Percentiles rank a stretch among this genome's conserved stretches.
Evolutionary conservation across 495 filamentous ascomycete species (phyloP).

Genomic region (Neurospora pannonica): DNA sequence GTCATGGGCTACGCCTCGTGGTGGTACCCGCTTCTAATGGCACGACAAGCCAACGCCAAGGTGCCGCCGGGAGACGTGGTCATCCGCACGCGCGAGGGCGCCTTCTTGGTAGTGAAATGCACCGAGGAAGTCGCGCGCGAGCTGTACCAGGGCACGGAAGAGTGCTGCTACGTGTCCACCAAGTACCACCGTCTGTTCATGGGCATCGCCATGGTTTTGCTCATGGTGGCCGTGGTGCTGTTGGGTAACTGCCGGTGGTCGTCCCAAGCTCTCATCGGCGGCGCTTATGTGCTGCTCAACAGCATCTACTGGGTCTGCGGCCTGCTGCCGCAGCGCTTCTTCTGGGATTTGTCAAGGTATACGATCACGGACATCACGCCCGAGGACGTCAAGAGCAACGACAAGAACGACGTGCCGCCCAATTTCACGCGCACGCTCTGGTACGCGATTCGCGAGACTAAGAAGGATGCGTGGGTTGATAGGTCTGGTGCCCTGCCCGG

Average conservation of each 20-base stretch:
- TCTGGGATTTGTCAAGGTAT: constrained; percentile 45
- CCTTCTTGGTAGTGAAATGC: constrained; percentile 52
- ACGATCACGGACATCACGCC: constrained; percentile 29
- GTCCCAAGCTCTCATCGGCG: constrained; percentile 49
- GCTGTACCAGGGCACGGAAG: constrained; percentile 52
- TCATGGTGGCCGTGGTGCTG: constrained; percentile 53
- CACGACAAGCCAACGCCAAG: constrained; percentile 34
- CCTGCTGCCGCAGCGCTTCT: constrained; percentile 32
- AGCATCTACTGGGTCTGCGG: constrained; percentile 49
- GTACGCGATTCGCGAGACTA: constrained; percentile 45
- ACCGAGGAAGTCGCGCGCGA: constrained; percentile 54
- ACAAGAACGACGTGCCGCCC: constrained; percentile 27
- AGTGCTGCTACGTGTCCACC: constrained; percentile 38
- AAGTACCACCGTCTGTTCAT: constrained; percentile 40
- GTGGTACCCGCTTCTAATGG: constrained; percentile 45
- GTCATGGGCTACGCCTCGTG: constrained; percentile 43
- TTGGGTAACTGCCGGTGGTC: constrained; percentile 53
- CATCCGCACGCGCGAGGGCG: constrained; percentile 50
- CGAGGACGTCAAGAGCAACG: constrained; percentile 19
- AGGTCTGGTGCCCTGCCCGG: constrained; percentile 37
- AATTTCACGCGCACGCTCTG: constrained; percentile 47
- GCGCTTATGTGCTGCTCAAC: constrained; percentile 49
- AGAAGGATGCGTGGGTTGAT: constrained; percentile 39
- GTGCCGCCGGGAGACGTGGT: constrained; percentile 53
- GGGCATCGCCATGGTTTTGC: constrained; percentile 46